Evolutionary conservation across 2,329 filamentous ascomycete species (phyloP).

Genomic region (Simplicillium sp.): DNA sequence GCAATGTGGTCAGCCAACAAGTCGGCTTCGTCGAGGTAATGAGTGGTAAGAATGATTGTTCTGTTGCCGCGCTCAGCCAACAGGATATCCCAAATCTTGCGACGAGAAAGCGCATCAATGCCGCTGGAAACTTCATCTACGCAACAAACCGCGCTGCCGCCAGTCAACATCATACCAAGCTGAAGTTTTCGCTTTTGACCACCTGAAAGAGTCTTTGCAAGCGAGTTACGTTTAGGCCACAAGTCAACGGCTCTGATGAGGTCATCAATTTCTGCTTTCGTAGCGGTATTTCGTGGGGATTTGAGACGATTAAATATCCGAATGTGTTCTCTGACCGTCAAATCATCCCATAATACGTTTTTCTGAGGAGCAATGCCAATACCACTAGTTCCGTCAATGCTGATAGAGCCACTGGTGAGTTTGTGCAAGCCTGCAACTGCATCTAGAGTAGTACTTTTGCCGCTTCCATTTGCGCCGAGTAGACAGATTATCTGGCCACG

Average conservation of each 20-base stretch:
- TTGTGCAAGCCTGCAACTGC: constrained; percentile 76
- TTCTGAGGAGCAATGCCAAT: constrained; percentile 86
- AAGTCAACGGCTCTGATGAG: constrained; percentile 68
- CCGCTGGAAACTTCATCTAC: constrained; percentile 88
- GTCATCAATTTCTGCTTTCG: constrained; percentile 47
- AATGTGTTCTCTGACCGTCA: constrained; percentile 81
- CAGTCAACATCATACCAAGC: constrained; percentile 90
- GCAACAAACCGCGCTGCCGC: constrained; percentile 79
- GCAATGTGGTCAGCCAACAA: constrained; percentile 81
- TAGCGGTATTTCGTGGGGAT: constrained; percentile 44
- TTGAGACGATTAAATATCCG: constrained; percentile 78
- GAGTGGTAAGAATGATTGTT: constrained; percentile 82
- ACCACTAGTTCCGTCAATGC: constrained; percentile 67
- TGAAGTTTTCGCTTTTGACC: constrained; percentile 91
- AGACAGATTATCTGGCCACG: constrained; percentile 79
- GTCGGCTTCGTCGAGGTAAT: constrained; percentile 91
- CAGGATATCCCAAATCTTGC: constrained; percentile 92
- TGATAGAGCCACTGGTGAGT: constrained; percentile 66
- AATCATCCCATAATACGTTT: constrained; percentile 85
- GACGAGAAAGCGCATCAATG: constrained; percentile 73
- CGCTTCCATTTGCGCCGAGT: constrained; percentile 81
- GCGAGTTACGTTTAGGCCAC: constrained; percentile 60
- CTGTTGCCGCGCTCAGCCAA: constrained; percentile 72
- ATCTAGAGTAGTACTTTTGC: constrained; percentile 84
- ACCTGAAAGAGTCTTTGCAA: constrained; percentile 71